phyloP scores from a whole-genome alignment of 1,284 basidiomycete genomes.

The Leccinum pallidistipes region DNA sequence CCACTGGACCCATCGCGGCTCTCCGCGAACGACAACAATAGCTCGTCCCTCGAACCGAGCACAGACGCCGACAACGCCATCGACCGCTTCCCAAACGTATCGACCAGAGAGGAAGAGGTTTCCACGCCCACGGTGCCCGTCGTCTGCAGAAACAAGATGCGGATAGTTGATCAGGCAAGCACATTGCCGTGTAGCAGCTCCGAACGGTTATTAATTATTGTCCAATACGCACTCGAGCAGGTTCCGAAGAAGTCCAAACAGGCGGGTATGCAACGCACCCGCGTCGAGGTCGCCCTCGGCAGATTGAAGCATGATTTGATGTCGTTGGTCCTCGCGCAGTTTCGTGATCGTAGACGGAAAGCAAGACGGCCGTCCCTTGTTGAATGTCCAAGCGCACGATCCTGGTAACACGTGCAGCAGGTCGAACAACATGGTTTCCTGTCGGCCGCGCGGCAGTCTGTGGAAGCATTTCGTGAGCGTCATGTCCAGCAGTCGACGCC shows the following conservation, averaged over 20 bases:
- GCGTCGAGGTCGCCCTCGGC: conserved; percentile 61
- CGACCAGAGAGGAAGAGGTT: no score
- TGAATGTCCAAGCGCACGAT: conserved; percentile 52
- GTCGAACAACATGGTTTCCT: conserved; percentile 87
- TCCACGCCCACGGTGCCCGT: no score
- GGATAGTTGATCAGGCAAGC: no score
- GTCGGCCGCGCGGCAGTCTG: conserved; percentile 73
- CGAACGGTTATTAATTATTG: no score
- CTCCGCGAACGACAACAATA: no score
- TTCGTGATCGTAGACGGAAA: neutral
- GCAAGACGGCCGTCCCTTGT: neutral
- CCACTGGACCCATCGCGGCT: no score
- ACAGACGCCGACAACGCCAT: no score
- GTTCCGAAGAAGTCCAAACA: conserved; percentile 75
- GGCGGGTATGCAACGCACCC: conserved; percentile 69
- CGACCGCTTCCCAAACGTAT: no score
- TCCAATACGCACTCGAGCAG: conserved; percentile 62
- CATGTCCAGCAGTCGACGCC: conserved; percentile 75
- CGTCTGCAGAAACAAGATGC: no score
- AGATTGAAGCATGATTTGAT: conserved; percentile 57
- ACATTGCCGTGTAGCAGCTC: no score
- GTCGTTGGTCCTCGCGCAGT: neutral
- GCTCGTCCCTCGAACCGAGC: conserved; percentile 46
- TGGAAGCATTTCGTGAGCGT: neutral
- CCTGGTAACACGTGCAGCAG: conserved; percentile 78